phyloP scores from a whole-genome alignment of 257 asterid genomes.

The Vinca minor region DNA sequence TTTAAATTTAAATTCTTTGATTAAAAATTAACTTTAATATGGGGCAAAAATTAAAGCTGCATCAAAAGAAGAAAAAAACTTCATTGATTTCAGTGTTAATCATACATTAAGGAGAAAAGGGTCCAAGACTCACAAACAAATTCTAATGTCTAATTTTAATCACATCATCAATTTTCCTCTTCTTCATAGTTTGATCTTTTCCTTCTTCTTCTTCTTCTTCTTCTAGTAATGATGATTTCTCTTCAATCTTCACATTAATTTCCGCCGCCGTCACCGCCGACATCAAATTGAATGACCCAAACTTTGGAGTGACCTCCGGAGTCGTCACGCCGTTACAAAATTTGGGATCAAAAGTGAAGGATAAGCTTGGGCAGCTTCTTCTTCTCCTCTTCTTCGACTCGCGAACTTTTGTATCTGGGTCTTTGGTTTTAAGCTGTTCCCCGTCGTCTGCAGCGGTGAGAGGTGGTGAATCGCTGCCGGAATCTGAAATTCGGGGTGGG shows the following conservation, averaged over 20 bases:
- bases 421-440: neutral
- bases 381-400: constrained; percentile 12
- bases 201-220: neutral
- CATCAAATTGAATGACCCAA: constrained; percentile 19
- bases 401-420: constrained; percentile 7
- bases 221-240: neutral
- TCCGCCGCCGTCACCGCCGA: neutral
- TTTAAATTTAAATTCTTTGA: too few relatives aligned
- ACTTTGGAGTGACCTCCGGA: constrained; percentile 22
- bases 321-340: constrained; percentile 16
- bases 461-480: neutral
- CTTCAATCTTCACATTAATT: neutral
- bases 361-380: constrained; percentile 16
- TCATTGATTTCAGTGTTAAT: constrained; percentile 13
- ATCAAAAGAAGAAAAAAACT: too few relatives aligned
- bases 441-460: neutral
- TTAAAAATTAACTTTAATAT: too few relatives aligned
- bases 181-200: neutral
- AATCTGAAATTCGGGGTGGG: neutral
- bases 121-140: neutral
- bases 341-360: constrained; percentile 17
- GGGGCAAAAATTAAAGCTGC: too few relatives aligned
- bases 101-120: neutral
- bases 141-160: constrained; percentile 11
- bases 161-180: constrained; percentile 8